A percentile compares a stretch with the other conserved stretches of the same genome.
Conservation (phyloP, 306 rosid species). For the Adenanthera pavonina region DNA sequence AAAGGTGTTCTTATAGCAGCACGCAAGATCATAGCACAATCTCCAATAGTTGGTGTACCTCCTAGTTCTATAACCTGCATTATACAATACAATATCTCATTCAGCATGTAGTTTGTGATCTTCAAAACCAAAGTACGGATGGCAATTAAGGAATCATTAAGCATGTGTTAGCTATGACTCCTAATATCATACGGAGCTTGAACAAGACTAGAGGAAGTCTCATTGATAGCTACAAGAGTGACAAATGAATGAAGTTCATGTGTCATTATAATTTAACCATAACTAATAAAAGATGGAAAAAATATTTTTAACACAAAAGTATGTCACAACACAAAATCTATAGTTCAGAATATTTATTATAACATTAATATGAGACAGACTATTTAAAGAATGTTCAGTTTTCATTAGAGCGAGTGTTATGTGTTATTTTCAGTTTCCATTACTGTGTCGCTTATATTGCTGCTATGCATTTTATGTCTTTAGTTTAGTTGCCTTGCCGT, state of each 20-base stretch:
- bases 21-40: constrained; percentile 88
- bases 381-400: not conserved
- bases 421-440: not conserved
- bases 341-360: not conserved
- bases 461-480: too few relatives aligned
- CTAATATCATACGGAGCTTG: constrained; percentile 27
- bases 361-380: not conserved
- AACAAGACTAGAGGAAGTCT: constrained; percentile 2
- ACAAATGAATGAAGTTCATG: not conserved
- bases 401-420: not conserved
- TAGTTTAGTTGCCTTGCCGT: too few relatives aligned
- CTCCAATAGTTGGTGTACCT: constrained; percentile 90
- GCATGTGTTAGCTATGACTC: not conserved
- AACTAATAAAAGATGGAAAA: not conserved
- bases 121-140: constrained; percentile 5
- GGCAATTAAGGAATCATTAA: constrained; percentile 17
- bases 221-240: not conserved
- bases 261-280: not conserved
- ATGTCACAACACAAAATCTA: constrained; percentile 8
- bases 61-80: constrained; percentile 87
- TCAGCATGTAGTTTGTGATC: constrained; percentile 7
- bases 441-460: too few relatives aligned
- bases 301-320: not conserved
- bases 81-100: constrained; percentile 36
- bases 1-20: constrained; percentile 87